Evolutionary conservation across 306 rosid species (phyloP), one percentile per base, ranked within the genome.

Genomic region (Leucaena leucocephala): DNA sequence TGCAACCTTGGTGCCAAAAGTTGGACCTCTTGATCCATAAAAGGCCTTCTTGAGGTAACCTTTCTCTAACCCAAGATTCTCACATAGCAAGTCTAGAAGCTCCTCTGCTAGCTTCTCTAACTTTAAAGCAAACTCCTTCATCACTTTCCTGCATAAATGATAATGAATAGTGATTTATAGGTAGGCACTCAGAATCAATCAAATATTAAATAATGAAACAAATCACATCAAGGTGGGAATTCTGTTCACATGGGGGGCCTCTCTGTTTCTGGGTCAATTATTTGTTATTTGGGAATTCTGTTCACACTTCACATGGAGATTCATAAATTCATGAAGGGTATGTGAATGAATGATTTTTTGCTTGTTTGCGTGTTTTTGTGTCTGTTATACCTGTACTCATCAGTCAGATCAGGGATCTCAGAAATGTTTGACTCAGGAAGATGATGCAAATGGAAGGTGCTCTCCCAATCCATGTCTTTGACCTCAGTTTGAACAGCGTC

Each of bases 401-500:
- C 90, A 7, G 75, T 61, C 49, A 90, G 89, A 68, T 90, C 94
- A 43, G 92, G 90, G 49, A 90, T 62, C 34, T 90, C 82, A 17
- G 83, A 81, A n/a, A 90, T 77, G 78, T 86, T 90, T 6, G 94
- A 90, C 3, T 38, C 74, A 0, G 94, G 94, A 33, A 84, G 94
- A 52, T 90, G 90, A 76, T 86, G 91, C 78, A 90, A 52, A 82
- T 61, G 59, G 88, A 90, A 90, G 70, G 94, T 88, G 83, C 87
- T 86, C 72, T 90, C 94, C 94, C 94, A 88, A 27, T 90, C 94
- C 82, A 88, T 70, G 73, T 90, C 91, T 3, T 76, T 81, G 84
- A 90, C 90, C 78, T 90, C 94, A 2, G 85, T 74, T 39, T 84
- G 75, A 8, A 82, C 90, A 55, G 72, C 81, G 4, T 88, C 88